Percentiles rank a stretch among this genome's conserved stretches.
Evolutionary conservation across 345 rosid species (phyloP).

Genomic region (Boechera retrofracta): DNA sequence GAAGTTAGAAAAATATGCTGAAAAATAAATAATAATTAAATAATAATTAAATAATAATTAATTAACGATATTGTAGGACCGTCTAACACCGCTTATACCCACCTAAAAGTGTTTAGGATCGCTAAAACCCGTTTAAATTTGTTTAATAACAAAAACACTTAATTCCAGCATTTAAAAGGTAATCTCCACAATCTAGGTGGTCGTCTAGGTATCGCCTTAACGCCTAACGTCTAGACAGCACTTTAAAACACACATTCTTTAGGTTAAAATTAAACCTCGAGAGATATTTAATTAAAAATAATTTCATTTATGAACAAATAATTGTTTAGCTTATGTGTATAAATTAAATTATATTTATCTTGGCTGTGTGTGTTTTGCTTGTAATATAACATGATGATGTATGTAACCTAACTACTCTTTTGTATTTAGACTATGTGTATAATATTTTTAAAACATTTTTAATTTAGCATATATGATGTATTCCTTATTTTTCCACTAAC

Average conservation of each 20-base stretch:
- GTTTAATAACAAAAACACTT: too few species aligned
- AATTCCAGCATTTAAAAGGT: too few species aligned
- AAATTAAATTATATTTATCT: not conserved
- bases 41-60: too few species aligned
- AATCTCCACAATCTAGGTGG: too few species aligned
- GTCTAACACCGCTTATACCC: too few species aligned
- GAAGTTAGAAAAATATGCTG: too few species aligned
- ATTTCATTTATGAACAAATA: not conserved
- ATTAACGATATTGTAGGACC: too few species aligned
- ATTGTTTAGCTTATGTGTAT: slow-evolving; percentile 4
- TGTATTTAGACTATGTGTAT: slow-evolving; percentile 10
- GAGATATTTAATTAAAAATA: not conserved
- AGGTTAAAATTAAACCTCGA: not conserved
- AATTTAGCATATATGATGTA: slow-evolving; percentile 11
- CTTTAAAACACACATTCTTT: not conserved
- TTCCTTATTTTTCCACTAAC: slow-evolving; percentile 33
- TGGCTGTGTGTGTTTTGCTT: slow-evolving; percentile 13
- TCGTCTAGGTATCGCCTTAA: too few species aligned
- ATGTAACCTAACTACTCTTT: slow-evolving; percentile 29
- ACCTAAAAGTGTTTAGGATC: too few species aligned
- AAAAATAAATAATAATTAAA: too few species aligned
- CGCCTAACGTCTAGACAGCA: too few species aligned
- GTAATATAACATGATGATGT: slow-evolving; percentile 35
- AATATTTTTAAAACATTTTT: not conserved
- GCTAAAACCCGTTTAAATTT: too few species aligned